Evolutionary conservation across 345 rosid species (phyloP).

Genomic region (Populus alba): DNA sequence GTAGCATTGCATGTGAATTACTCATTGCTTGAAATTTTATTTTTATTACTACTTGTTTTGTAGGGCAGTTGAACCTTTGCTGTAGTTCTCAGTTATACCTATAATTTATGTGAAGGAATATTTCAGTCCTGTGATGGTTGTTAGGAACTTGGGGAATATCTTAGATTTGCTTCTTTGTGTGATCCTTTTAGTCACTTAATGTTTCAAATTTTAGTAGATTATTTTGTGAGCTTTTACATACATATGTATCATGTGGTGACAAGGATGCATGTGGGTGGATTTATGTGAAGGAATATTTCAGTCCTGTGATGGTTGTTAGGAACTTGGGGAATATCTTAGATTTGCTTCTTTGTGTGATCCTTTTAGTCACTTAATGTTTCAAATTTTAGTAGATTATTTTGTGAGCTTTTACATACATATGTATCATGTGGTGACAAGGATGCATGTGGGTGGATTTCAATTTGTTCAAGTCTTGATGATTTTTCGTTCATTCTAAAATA

Average conservation of each 20-base stretch:
- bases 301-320: not conserved
- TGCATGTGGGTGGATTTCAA: not conserved
- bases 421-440: not conserved
- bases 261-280: not conserved
- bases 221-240: not conserved
- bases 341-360: not conserved
- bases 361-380: not conserved
- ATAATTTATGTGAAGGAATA: too few relatives aligned
- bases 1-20: not conserved
- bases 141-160: not conserved
- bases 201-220: not conserved
- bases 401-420: not conserved
- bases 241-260: not conserved
- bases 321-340: not conserved
- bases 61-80: not conserved
- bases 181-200: not conserved
- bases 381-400: not conserved
- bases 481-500: not conserved
- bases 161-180: not conserved
- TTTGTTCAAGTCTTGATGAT: not conserved
- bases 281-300: not conserved
- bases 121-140: not conserved
- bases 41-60: not conserved
- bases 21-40: not conserved
- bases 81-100: not conserved